phyloP scores from a whole-genome alignment of 345 rosid genomes.

The Lepidium didymum region DNA sequence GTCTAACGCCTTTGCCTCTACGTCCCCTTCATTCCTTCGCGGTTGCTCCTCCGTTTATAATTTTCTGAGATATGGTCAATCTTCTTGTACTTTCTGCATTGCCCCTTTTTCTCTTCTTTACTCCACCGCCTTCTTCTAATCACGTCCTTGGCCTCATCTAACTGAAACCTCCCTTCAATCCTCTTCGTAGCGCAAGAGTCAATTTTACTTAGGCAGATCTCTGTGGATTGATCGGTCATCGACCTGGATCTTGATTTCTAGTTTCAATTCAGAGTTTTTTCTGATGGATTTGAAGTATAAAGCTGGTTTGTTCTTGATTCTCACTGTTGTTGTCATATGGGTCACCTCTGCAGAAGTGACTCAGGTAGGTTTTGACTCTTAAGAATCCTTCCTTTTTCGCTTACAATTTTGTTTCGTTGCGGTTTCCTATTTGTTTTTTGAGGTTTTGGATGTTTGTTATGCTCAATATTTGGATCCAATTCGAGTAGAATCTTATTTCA shows the following conservation, averaged over 20 bases:
- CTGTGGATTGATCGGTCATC: constrained; percentile 5
- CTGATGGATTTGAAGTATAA: constrained; percentile 79
- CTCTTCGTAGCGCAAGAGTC: neutral
- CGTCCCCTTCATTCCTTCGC: constrained; percentile 23
- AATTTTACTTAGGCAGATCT: constrained; percentile 9
- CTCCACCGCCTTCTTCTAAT: constrained; percentile 11
- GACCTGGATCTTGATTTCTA: neutral
- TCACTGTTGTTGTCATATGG: constrained; percentile 88
- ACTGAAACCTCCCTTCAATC: neutral
- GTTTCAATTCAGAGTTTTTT: neutral
- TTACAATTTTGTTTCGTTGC: neutral
- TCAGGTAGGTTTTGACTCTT: constrained; percentile 43
- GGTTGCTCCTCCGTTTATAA: constrained; percentile 20
- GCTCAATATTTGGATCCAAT: constrained; percentile 2
- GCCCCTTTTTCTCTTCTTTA: constrained; percentile 20
- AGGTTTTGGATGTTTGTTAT: neutral
- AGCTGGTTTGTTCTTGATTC: constrained; percentile 83
- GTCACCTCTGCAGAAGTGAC: constrained; percentile 87
- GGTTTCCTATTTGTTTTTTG: neutral
- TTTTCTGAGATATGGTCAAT: constrained; percentile 2
- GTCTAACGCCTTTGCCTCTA: constrained; percentile 22
- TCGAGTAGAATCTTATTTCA: neutral
- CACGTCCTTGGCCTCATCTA: neutral
- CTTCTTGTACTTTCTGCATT: neutral
- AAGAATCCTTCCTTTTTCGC: neutral